These are phyloP conservation scores for Trametes meyenii DNA, from an alignment of 768 basidiomycete species.

Conservation along the genomic window DNA sequence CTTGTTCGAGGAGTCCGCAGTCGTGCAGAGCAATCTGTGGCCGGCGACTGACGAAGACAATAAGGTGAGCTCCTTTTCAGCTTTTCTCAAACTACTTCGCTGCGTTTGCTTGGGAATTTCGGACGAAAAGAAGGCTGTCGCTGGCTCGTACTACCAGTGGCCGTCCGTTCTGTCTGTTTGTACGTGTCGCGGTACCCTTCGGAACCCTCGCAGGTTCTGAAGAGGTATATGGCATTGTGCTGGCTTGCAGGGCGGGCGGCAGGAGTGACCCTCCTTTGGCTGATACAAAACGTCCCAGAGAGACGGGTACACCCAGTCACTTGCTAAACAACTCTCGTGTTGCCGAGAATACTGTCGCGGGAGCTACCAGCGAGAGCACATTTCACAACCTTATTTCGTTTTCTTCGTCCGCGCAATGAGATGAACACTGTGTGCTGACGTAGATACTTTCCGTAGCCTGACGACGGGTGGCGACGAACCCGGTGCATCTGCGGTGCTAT, in stretches of 20 bases:
- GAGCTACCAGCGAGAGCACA: conserved; percentile 94
- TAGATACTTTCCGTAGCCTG: conserved; percentile 42
- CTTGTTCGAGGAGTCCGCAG: conserved; percentile 65
- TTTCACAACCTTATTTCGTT: conserved; percentile 29
- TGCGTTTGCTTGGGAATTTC: conserved; percentile 11
- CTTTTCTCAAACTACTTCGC: conserved; percentile 1
- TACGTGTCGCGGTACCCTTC: conserved; percentile 16
- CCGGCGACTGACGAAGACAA: conserved; percentile 39
- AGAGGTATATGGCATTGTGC: conserved; percentile 27
- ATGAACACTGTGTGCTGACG: conserved; percentile 13
- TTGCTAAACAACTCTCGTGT: conserved; percentile 85
- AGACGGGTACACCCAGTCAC: conserved; percentile 43
- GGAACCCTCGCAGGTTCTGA: conserved; percentile 70
- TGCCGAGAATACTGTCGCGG: conserved; percentile 66
- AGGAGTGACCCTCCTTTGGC: conserved; percentile 56
- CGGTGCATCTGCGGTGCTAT: conserved; percentile 86
- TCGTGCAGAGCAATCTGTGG: conserved; percentile 57
- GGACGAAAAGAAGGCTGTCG: conserved; percentile 96
- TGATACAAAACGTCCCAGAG: conserved; percentile 97
- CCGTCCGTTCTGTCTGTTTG: conserved; percentile 37
- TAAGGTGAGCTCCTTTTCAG: conserved; percentile 55
- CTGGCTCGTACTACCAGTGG: conserved; percentile 69
- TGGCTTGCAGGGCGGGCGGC: conserved; percentile 34
- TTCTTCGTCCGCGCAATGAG: conserved; percentile 11
- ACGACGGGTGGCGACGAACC: conserved; percentile 64